Evolutionary conservation across 768 basidiomycete genomes (phyloP).

Genomic region (Naganishia kalamii): DNA sequence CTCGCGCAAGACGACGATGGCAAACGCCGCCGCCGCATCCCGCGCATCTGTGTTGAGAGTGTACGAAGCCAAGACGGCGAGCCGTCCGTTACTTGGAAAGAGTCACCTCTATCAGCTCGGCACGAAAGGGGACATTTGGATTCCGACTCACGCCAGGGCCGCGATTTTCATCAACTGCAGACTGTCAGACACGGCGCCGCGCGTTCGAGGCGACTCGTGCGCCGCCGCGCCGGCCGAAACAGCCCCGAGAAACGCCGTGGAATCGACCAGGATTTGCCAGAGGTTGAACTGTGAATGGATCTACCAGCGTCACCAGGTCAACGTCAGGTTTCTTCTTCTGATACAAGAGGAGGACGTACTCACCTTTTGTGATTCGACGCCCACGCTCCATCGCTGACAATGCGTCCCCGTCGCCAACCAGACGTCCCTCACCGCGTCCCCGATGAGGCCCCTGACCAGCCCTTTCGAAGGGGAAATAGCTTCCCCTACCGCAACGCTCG

Average conservation of each 20-base stretch:
- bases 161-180: slow-evolving; percentile 3
- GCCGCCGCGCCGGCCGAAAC: background rate
- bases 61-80: slow-evolving; percentile 1
- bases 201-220: background rate
- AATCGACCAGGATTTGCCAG: background rate
- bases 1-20: background rate
- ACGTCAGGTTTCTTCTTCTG: no score
- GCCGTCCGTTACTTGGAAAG: background rate
- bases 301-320: background rate
- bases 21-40: background rate
- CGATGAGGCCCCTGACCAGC: background rate
- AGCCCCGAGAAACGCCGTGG: background rate
- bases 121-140: background rate
- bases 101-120: background rate
- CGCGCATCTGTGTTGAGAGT: background rate
- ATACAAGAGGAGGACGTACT: background rate
- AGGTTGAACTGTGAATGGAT: slow-evolving; percentile 4
- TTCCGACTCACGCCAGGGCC: slow-evolving; percentile 1
- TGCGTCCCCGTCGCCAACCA: background rate
- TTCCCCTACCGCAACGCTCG: background rate
- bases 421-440: slow-evolving; percentile 12
- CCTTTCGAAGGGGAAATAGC: background rate
- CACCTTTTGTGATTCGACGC: slow-evolving; percentile 1
- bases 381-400: slow-evolving; percentile 12
- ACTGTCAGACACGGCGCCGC: background rate